Base-by-base conservation (phyloP, 2,329 filamentous ascomycete species). In the Dryadomyces quercivorus region DNA sequence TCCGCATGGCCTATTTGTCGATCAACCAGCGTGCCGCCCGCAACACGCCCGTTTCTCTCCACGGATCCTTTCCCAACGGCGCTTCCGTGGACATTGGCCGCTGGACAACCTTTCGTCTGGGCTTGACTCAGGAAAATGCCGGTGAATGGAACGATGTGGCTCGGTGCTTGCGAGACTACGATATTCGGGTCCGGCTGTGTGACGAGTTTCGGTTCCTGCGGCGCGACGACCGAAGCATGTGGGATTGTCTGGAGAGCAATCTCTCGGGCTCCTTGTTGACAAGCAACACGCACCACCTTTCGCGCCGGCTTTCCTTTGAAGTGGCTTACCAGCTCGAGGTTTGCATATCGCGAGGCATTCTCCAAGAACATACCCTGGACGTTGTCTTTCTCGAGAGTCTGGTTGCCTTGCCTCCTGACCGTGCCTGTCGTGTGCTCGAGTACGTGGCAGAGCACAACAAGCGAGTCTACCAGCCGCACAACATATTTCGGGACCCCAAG, bases 291-390 rank as follows among this genome's bases (percentile, higher is more conserved):
- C 56, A 58, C 38, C 56, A 55, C 15, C 56, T 61, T 1, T 59
- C 59, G 2, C 56, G 56, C 12, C 51, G 46, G 54, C 72, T 92
- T 4, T 71, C 80, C 0, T 96, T 90, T 58, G 70, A 81, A 1
- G 80, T 95, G 1, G 80, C 88, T 16, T 98, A 97, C 64, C 90
- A 95, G 65, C 77, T 98, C 0, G 92, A 98, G 66, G 91, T 89
- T 0, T 97, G 92, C 64, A 76, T 97, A n/a, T 95, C 91, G 0
- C 80, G 85, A 31, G 82, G 84, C 0, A 74, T 82, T 22, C 70
- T 98, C 13, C 85, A 84, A 53, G 92, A 96, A 65, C 80, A 88
- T 64, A 86, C 78, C 49, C 77, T 97, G 47, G 76, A 73, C 1
- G 65, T 68, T 1, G 75, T 80, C 2, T 97, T 97, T 59, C 69